These are phyloP conservation scores for Calonectria ilicicola DNA, from an alignment of 2,329 filamentous ascomycete species.

Conservation along the genomic window DNA sequence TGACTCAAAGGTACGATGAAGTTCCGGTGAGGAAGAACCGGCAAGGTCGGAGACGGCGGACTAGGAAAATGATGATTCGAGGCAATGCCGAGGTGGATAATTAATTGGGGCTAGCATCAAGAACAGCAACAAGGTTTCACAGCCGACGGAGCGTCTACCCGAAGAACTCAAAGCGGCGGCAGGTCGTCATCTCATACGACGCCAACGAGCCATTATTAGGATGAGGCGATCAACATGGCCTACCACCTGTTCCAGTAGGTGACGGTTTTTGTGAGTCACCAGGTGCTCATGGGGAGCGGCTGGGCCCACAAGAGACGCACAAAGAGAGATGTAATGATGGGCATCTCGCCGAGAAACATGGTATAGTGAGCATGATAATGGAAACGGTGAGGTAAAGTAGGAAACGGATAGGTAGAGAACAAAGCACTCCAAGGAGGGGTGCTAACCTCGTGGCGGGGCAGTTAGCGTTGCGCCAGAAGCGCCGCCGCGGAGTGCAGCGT, in stretches of 20 bases:
- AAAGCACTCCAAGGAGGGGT: constrained; percentile 22
- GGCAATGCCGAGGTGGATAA: constrained; percentile 39
- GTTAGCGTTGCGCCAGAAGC: constrained; percentile 26
- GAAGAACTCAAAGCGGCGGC: constrained; percentile 8
- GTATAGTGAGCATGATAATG: background rate
- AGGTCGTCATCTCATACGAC: constrained; percentile 31
- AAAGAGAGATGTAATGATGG: background rate
- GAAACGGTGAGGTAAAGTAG: constrained; percentile 7
- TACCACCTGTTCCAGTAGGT: constrained; percentile 9
- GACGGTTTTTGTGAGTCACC: constrained; percentile 9
- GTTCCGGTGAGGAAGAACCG: constrained; percentile 4
- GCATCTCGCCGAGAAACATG: background rate
- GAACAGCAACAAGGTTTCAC: constrained; percentile 38
- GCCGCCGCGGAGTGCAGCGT: constrained; percentile 33
- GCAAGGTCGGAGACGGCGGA: constrained; percentile 23
- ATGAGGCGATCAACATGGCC: constrained; percentile 7
- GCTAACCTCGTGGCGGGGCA: constrained; percentile 30
- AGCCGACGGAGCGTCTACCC: constrained; percentile 25
- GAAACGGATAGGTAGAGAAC: constrained; percentile 16
- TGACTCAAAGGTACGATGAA: constrained; percentile 1
- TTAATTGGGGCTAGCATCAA: constrained; percentile 24
- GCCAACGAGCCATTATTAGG: background rate
- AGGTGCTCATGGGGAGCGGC: background rate
- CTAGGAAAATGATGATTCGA: constrained; percentile 30
- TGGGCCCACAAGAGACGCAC: background rate